Conservation (phyloP, 192 early-diverging fungal genomes). For the Rhizophlyctis rosea region DNA sequence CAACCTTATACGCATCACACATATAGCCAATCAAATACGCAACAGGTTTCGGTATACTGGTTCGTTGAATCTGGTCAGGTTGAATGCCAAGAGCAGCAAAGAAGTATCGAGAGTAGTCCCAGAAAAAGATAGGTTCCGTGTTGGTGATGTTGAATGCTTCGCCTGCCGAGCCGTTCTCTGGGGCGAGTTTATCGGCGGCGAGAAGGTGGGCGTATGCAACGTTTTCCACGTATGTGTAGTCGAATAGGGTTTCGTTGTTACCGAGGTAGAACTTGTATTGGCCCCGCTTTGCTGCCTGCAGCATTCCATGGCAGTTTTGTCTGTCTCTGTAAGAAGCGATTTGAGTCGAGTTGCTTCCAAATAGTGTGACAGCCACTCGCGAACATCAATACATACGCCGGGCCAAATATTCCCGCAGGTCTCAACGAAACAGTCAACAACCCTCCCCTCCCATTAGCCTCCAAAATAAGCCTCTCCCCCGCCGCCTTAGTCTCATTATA, state of each 20-base stretch:
- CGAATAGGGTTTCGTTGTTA: slow-evolving; percentile 75
- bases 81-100: slow-evolving; percentile 30
- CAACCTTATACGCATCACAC: slow-evolving; percentile 54
- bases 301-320: slow-evolving; percentile 33
- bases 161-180: slow-evolving; percentile 40
- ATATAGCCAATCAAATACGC: slow-evolving; percentile 62
- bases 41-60: slow-evolving; percentile 30
- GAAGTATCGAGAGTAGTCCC: slow-evolving; percentile 74
- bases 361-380: too few relatives aligned
- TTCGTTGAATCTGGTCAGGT: slow-evolving; percentile 28
- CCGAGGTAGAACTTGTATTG: slow-evolving; percentile 74
- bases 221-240: slow-evolving; percentile 93
- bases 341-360: too few relatives aligned
- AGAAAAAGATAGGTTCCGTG: slow-evolving; percentile 83
- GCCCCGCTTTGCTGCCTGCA: slow-evolving; percentile 35
- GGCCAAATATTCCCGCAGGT: slow-evolving; percentile 91
- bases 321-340: slow-evolving; percentile 30
- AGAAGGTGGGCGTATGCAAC: slow-evolving; percentile 77
- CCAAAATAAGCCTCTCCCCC: slow-evolving; percentile 76
- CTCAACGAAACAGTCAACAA: slow-evolving; percentile 76
- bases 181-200: slow-evolving; percentile 69
- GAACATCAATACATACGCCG: slow-evolving; percentile 53
- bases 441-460: slow-evolving; percentile 60
- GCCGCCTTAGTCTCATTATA: slow-evolving; percentile 89
- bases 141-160: slow-evolving; percentile 93